Base-by-base conservation (phyloP, 352 stramenopile species). In the Globisporangium emineosum region DNA sequence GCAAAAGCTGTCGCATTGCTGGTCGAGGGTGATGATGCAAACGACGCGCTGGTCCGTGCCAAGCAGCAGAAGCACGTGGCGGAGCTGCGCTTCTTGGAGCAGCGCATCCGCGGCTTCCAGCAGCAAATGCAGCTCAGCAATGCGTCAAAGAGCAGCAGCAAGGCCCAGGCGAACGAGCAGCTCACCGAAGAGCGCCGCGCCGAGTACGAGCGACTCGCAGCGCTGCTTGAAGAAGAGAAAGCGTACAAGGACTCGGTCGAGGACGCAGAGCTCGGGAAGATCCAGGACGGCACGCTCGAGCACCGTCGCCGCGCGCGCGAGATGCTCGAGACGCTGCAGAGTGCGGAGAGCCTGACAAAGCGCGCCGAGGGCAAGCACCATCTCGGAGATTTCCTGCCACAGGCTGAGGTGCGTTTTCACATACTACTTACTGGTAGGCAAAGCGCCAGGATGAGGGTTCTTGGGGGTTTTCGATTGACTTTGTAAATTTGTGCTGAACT, bases 241-340 rank as follows among this genome's bases (percentile, higher is more conserved):
- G 40, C 37, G 43, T 68, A 65, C 30, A 63, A 59, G 29, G 66
- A 71, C 51, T 64, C 66, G 27, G 5, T 65, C 30, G 66, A 71
- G 21, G 60, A 71, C 23, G 66, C 66, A 2, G 66, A 71, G 33
- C 43, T 71, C 5, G 66, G 60, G 13, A 30, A n/a, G n/a, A 52
- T 71, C 6, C 54, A 63, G 23, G 66, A 65, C 30, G 66, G 66
- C 8, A 71, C 66, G 66, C 53, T 60, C 12, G 66, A 71, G 42
- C 66, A 71, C 56, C 66, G 66, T 5, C 37, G 40, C 7, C 66
- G 66, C 35, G 66, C 66, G 32, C 47, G 53, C 10, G 66, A 71
- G 61, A 71, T 71, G 66, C 61, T 71, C 21, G 47, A 60, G 30
- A 71, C 66, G 27, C 66, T 71, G 9, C 60, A 71, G 43, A 60